These are phyloP conservation scores for Mycocentrospora acerina DNA, from an alignment of 2,329 filamentous ascomycete species.

Conservation along the genomic window DNA sequence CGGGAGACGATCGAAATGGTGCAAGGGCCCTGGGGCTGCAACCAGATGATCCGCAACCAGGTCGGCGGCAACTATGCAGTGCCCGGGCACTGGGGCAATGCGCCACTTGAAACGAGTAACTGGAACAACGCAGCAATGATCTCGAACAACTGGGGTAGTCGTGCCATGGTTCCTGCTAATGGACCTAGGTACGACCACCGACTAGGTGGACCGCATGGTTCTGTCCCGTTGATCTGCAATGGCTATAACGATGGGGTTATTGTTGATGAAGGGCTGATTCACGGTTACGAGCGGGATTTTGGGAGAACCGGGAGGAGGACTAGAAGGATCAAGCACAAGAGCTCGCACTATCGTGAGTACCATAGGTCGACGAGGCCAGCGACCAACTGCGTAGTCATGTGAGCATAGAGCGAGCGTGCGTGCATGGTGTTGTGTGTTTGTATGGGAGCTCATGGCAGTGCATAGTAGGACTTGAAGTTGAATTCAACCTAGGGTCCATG, in stretches of 20 bases:
- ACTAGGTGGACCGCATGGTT: conserved; percentile 20
- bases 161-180: conserved; percentile 14
- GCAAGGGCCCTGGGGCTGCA: conserved; percentile 34
- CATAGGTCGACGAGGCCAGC: conserved; percentile 19
- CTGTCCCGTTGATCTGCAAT: conserved; percentile 2
- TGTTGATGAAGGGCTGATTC: conserved; percentile 4
- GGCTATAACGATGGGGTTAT: conserved; percentile 1
- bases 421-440: not conserved
- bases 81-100: conserved; percentile 29
- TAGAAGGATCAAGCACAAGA: conserved; percentile 18
- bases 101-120: conserved; percentile 13
- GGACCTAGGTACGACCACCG: conserved; percentile 19
- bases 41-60: conserved; percentile 31
- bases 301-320: too few species aligned
- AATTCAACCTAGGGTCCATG: too few species aligned
- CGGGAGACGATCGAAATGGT: conserved; percentile 35
- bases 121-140: conserved; percentile 6
- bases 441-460: too few species aligned
- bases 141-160: not conserved
- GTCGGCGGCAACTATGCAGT: conserved; percentile 27
- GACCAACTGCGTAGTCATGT: conserved; percentile 26
- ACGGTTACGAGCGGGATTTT: conserved; percentile 4
- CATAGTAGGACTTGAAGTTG: too few species aligned
- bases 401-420: not conserved
- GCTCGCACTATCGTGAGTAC: conserved; percentile 19